A percentile compares a stretch with the other conserved stretches of the same genome.
Conservation (phyloP, 2,329 filamentous ascomycete genomes). For the Diaporthe caulivora region DNA sequence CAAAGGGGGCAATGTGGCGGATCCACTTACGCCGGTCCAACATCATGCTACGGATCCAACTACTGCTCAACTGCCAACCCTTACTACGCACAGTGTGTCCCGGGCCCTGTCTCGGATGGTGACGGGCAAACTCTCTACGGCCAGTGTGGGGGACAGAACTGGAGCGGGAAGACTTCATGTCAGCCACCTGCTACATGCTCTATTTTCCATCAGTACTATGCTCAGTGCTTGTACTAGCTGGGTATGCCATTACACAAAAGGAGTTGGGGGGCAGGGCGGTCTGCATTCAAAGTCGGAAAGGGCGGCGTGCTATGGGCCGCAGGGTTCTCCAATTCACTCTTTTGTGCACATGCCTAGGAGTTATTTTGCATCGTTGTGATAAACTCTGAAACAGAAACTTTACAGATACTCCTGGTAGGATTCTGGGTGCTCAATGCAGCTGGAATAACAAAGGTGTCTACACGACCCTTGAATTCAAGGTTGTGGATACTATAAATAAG, state of each 20-base stretch:
- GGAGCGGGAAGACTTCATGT: conserved; percentile 9
- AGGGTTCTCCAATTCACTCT: background rate
- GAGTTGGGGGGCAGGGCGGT: background rate
- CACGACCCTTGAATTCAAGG: background rate
- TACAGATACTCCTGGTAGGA: background rate
- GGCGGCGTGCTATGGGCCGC: background rate
- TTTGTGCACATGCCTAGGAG: no score
- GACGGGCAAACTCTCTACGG: conserved; percentile 7
- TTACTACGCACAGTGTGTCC: conserved; percentile 4
- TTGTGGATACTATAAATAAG: background rate
- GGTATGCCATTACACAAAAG: background rate
- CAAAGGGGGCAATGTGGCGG: conserved; percentile 14
- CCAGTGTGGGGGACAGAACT: background rate
- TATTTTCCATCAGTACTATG: background rate
- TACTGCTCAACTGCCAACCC: background rate
- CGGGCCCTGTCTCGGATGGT: background rate
- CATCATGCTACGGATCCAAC: conserved; percentile 3
- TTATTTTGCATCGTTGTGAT: background rate
- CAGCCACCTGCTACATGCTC: background rate
- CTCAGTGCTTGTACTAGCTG: background rate
- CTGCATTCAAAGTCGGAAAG: background rate
- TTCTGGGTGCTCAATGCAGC: background rate
- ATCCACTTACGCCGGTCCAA: background rate
- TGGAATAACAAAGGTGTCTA: background rate
- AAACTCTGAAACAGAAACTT: background rate